A percentile compares a stretch with the other conserved stretches of the same genome.
Evolutionary conservation across 352 stramenopile genomes (phyloP).

Genomic region (Globisporangium spinosum): DNA sequence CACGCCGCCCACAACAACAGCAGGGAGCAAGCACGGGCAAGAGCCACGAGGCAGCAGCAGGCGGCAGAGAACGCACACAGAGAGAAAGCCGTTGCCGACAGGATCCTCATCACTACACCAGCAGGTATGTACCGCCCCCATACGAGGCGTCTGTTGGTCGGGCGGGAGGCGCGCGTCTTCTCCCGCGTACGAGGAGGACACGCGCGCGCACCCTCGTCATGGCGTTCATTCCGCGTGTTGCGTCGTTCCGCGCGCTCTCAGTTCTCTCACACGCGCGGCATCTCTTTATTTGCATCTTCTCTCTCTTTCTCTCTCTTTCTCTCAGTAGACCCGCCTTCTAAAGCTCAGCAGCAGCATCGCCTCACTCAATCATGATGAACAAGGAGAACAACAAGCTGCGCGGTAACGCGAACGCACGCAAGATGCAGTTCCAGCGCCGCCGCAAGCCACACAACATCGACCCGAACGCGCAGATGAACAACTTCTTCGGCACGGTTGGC

Average conservation of each 20-base stretch:
- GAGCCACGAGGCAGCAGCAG: background rate
- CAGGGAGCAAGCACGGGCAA: background rate
- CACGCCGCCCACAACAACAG: background rate
- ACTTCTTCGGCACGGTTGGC: slow-evolving; percentile 69
- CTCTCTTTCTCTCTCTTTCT: background rate
- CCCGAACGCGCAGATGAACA: slow-evolving; percentile 38
- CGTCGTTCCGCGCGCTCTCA: background rate
- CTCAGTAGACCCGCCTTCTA: background rate
- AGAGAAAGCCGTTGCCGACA: background rate
- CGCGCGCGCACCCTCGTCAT: no score
- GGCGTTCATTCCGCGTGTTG: slow-evolving; percentile 4
- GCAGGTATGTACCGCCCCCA: background rate
- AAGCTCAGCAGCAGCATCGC: background rate
- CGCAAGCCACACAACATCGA: slow-evolving; percentile 41
- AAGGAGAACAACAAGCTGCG: slow-evolving; percentile 47
- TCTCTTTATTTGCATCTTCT: background rate
- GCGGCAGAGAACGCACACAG: background rate
- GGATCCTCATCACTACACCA: background rate
- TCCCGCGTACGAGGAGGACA: background rate
- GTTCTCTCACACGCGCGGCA: background rate
- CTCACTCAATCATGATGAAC: slow-evolving; percentile 24
- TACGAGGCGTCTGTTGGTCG: background rate
- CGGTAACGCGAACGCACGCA: slow-evolving; percentile 28
- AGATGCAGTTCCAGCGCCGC: slow-evolving; percentile 51
- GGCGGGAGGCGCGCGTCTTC: background rate